These are phyloP conservation scores for Scorias spongiosa DNA, from an alignment of 2,329 filamentous ascomycete genomes.

Conservation along the genomic window DNA sequence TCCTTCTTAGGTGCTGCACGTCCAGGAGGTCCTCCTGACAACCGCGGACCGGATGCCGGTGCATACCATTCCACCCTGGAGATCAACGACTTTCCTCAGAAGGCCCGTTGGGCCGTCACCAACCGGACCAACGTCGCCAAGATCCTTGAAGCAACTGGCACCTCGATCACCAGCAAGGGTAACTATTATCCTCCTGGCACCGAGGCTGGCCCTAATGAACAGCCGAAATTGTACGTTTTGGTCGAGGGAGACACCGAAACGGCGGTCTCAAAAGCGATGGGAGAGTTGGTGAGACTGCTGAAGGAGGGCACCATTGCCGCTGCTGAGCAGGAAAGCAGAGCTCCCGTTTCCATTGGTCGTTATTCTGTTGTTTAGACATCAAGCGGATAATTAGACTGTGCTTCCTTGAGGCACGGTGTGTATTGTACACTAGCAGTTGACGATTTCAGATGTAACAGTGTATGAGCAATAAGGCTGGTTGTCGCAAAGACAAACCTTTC, in stretches of 20 bases:
- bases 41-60: conserved; percentile 93
- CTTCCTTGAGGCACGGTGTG: no score
- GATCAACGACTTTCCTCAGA: conserved; percentile 99
- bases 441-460: no score
- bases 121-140: conserved; percentile 97
- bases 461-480: no score
- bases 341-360: conserved; percentile 56
- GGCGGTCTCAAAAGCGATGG: conserved; percentile 77
- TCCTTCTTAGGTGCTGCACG: conserved; percentile 46
- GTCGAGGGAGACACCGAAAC: conserved; percentile 96
- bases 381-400: background rate
- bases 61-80: conserved; percentile 94
- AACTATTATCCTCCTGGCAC: conserved; percentile 76
- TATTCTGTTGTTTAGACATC: conserved; percentile 62
- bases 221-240: conserved; percentile 93
- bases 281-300: conserved; percentile 72
- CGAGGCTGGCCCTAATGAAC: conserved; percentile 55
- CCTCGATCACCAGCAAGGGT: conserved; percentile 94
- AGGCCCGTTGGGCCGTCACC: conserved; percentile 95
- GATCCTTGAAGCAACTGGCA: conserved; percentile 86
- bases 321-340: conserved; percentile 69
- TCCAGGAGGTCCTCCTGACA: conserved; percentile 88
- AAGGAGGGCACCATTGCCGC: conserved; percentile 84
- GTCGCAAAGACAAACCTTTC: no score
- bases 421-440: no score